Conservation (phyloP, 805 yeast species). For the Schwanniomyces occidentalis region DNA sequence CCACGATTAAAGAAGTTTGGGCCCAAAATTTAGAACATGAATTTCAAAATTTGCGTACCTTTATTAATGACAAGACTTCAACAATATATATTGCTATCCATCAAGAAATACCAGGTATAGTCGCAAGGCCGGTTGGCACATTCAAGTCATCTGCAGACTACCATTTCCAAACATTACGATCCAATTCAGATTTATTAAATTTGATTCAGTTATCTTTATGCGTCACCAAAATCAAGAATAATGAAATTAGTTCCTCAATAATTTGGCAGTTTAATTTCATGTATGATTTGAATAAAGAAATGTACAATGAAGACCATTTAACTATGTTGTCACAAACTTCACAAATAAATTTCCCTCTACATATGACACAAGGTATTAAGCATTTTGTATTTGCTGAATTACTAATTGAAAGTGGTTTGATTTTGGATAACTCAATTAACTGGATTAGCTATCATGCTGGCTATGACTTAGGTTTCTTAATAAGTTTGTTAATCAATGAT, state of each 20-base stretch:
- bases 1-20: conserved; percentile 75
- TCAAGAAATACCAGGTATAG: conserved; percentile 94
- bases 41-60: conserved; percentile 58
- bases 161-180: conserved; percentile 92
- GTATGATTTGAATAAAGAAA: conserved; percentile 73
- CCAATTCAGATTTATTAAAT: conserved; percentile 84
- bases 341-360: conserved; percentile 69
- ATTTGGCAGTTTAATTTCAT: conserved; percentile 98
- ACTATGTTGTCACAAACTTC: conserved; percentile 81
- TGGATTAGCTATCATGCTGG: conserved; percentile 96
- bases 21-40: conserved; percentile 66
- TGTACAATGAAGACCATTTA: conserved; percentile 85
- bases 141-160: conserved; percentile 88
- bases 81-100: conserved; percentile 64
- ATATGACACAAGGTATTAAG: conserved; percentile 75
- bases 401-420: conserved; percentile 81
- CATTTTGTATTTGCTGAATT: conserved; percentile 79
- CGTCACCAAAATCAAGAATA: conserved; percentile 35
- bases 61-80: conserved; percentile 51
- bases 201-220: conserved; percentile 70
- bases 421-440: conserved; percentile 65
- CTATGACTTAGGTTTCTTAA: conserved; percentile 88
- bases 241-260: conserved; percentile 62
- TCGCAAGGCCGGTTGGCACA: conserved; percentile 93
- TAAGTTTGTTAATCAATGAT: conserved; percentile 72